Base-by-base conservation (phyloP, 1,284 basidiomycete genomes). In the Mrakiaceae sp. region DNA sequence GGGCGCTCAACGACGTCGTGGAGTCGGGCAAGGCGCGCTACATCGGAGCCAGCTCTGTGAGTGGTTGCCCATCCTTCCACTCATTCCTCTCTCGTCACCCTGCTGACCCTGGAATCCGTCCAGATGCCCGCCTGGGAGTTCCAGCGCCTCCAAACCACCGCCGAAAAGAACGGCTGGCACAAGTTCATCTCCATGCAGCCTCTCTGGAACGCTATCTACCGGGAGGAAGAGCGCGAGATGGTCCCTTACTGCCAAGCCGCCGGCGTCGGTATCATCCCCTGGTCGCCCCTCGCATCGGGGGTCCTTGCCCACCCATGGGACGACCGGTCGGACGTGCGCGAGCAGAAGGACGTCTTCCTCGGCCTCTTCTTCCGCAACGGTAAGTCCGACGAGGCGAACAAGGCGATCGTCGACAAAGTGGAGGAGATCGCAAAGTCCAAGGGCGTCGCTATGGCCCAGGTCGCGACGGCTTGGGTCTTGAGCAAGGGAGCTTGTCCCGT, bases 121-220 rank as follows among this genome's bases (percentile, higher is more conserved):
- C 27, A 70, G 68, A 63, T 77, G 75, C 74, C 68, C 60, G 76
- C 77, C 1, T 76, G 73, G 67, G 74, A 77, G 71, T 77, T 79
- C 72, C 72, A 75, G 48, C 68, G 71, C 51, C 74, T 75, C 74
- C 74, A 76, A 67, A 71, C 75, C 66, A 76, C 76, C 68, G 76
- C 76, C 5, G 74, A 74, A 66, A 71, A 69, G 60, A 80, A 85
- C 72, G 79, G 80, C 16, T 76, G 84, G 44, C 85, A 83, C 0
- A 82, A 82, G 0, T 85, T 86, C 75, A 82, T 85, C 70, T 83
- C 81, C 10, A 86, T 87, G 85, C 86, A 88, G 72, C 85, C 39
- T 64, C 67, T 72, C 62, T 71, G 74, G 69, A 75, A 74, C 64
- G 73, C 72, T 3, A 66, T 82, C n/a, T 86, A 86, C 68, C 78